phyloP scores from a whole-genome alignment of 192 early-diverging fungal species.

The Linnemannia zychae region DNA sequence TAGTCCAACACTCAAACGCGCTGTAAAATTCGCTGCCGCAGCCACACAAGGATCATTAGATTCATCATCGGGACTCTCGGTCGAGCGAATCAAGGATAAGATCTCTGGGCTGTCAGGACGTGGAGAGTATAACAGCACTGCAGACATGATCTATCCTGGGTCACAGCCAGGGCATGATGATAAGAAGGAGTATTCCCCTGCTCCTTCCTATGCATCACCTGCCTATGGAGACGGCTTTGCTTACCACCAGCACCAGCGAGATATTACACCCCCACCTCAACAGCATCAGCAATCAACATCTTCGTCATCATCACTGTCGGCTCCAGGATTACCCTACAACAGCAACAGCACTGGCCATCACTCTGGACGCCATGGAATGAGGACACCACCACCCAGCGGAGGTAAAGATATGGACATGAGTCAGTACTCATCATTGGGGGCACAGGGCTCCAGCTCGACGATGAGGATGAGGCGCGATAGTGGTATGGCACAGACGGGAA shows the following conservation, averaged over 20 bases:
- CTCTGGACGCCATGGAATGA: slow-evolving; percentile 27
- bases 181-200: slow-evolving; percentile 25
- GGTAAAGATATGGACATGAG: slow-evolving; percentile 35
- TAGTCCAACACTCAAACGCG: slow-evolving; percentile 41
- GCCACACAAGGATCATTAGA: slow-evolving; percentile 20
- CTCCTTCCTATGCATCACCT: background rate
- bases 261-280: slow-evolving; percentile 14
- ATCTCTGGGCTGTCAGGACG: slow-evolving; percentile 11
- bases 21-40: slow-evolving; percentile 29
- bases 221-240: slow-evolving; percentile 4
- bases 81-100: slow-evolving; percentile 12
- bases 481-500: slow-evolving; percentile 17
- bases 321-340: background rate
- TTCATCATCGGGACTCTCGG: background rate
- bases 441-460: background rate
- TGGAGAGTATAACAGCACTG: slow-evolving; percentile 16
- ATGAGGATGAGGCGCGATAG: slow-evolving; percentile 20
- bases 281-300: background rate
- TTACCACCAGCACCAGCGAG: slow-evolving; percentile 10
- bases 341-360: background rate
- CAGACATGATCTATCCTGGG: slow-evolving; percentile 27
- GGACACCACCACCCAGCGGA: slow-evolving; percentile 48
- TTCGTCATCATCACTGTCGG: background rate
- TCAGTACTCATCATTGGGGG: slow-evolving; percentile 14
- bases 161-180: slow-evolving; percentile 31